Evolutionary conservation across 805 yeast genomes (phyloP).

Genomic region (Cyberlindnera meyerae): DNA sequence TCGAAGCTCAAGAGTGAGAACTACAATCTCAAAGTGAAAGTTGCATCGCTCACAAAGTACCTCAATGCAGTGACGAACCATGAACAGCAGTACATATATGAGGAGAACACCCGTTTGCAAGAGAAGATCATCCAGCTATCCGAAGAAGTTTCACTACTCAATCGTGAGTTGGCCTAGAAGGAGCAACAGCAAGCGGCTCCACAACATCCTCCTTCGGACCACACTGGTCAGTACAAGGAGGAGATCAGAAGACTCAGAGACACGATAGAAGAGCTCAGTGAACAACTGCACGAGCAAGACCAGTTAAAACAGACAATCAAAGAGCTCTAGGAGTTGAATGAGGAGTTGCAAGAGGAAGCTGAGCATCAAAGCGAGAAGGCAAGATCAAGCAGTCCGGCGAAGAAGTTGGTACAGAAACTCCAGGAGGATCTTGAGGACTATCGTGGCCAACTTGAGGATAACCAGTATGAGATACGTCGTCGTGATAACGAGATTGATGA

Average conservation of each 20-base stretch:
- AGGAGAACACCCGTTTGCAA: conserved; percentile 33
- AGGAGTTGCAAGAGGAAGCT: conserved; percentile 12
- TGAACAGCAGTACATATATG: conserved; percentile 33
- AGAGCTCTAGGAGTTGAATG: conserved; percentile 8
- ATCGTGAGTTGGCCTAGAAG: conserved; percentile 16
- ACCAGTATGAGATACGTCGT: conserved; percentile 16
- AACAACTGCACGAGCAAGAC: conserved; percentile 5
- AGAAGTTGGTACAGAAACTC: conserved; percentile 13
- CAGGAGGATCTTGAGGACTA: conserved; percentile 19
- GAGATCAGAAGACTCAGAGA: conserved; percentile 5
- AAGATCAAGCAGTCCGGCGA: conserved; percentile 13
- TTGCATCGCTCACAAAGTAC: conserved; percentile 37
- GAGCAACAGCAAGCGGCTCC: conserved; percentile 1
- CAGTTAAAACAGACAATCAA: conserved; percentile 8
- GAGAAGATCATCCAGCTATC: conserved; percentile 22
- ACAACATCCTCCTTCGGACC: neutral
- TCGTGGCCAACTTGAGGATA: conserved; percentile 12
- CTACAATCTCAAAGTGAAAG: conserved; percentile 39
- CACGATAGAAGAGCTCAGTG: conserved; percentile 3
- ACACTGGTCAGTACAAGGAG: conserved; percentile 4
- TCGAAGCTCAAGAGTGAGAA: conserved; percentile 37
- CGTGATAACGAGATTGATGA: conserved; percentile 21
- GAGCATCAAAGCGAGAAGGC: conserved; percentile 5
- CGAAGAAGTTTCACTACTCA: conserved; percentile 20
- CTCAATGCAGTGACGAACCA: conserved; percentile 35